phyloP scores from a whole-genome alignment of 345 rosid genomes.

The Streptanthus diversifolius region DNA sequence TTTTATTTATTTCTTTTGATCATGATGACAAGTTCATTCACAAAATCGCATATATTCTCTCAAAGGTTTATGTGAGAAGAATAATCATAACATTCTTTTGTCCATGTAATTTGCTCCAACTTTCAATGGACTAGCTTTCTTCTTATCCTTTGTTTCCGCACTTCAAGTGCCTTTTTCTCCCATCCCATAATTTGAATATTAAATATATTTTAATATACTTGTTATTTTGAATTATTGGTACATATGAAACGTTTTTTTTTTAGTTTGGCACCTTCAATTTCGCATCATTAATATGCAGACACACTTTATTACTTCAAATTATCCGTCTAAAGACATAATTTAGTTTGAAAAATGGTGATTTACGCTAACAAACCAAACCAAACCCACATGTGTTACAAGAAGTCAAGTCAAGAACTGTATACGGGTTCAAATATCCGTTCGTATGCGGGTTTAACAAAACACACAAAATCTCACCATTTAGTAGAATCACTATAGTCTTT shows the following conservation, averaged over 20 bases:
- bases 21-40: conserved; percentile 33
- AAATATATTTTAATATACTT: neutral
- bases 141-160: conserved; percentile 26
- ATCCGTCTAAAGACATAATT: neutral
- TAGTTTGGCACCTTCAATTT: neutral
- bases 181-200: conserved; percentile 18
- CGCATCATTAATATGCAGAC: neutral
- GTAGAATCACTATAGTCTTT: neutral
- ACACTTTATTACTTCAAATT: neutral
- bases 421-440: neutral
- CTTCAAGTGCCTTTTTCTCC: conserved; percentile 14
- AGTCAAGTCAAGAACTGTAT: no score
- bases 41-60: conserved; percentile 26
- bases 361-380: neutral
- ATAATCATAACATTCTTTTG: conserved; percentile 32
- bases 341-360: neutral
- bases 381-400: neutral
- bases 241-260: neutral
- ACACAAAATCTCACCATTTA: neutral
- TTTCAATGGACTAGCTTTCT: conserved; percentile 35
- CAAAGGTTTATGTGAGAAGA: conserved; percentile 28
- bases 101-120: conserved; percentile 36
- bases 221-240: neutral
- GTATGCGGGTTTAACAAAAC: neutral
- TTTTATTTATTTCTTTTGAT: neutral